Conservation (phyloP, 768 basidiomycete genomes). For the Kwoniella bestiolae region DNA sequence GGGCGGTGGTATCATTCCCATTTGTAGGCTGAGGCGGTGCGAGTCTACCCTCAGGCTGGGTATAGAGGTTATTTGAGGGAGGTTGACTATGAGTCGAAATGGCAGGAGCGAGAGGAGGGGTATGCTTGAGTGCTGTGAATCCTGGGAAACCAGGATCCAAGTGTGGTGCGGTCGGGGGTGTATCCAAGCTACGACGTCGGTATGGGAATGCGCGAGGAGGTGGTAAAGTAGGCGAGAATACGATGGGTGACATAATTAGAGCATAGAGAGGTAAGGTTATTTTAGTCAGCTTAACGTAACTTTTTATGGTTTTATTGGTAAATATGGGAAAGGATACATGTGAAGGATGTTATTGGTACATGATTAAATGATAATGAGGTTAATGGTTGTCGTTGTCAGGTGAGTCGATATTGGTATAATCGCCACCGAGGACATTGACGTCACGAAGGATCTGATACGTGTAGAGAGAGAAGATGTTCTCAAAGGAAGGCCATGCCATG, state of each 20-base stretch:
- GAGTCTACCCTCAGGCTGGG: background rate
- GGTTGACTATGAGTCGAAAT: background rate
- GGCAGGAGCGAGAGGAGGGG: constrained; percentile 6
- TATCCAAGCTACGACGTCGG: constrained; percentile 26
- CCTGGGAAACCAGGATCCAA: constrained; percentile 15
- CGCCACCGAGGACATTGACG: constrained; percentile 5
- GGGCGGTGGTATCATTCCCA: background rate
- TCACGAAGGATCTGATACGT: constrained; percentile 19
- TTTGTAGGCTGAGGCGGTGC: background rate
- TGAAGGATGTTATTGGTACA: too few relatives aligned
- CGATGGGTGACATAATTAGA: background rate
- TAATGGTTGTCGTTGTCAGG: constrained; percentile 5
- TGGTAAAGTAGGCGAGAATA: constrained; percentile 9
- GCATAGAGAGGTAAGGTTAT: background rate
- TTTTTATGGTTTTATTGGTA: background rate
- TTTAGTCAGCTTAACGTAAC: constrained; percentile 4
- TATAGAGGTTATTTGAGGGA: background rate
- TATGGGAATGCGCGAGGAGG: constrained; percentile 1
- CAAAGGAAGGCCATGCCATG: constrained; percentile 10
- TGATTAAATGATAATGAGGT: background rate
- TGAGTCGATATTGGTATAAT: background rate
- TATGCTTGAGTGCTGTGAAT: constrained; percentile 13
- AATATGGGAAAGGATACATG: background rate
- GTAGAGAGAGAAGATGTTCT: background rate
- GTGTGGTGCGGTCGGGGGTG: constrained; percentile 29